These are phyloP conservation scores for Tuber melanosporum DNA, from an alignment of 495 filamentous ascomycete genomes.

Conservation along the genomic window DNA sequence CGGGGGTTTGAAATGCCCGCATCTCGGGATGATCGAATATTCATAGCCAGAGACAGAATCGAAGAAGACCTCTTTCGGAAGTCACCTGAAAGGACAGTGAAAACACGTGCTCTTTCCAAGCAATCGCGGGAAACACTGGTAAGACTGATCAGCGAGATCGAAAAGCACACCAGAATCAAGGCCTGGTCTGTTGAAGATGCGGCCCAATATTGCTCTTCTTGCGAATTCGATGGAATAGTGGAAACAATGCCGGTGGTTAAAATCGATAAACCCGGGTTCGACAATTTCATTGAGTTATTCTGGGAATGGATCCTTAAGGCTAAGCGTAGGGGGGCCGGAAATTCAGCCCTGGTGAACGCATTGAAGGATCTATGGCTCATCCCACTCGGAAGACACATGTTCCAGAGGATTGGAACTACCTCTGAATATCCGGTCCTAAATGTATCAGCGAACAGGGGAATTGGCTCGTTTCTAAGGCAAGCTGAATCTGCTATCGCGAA, in stretches of 20 bases:
- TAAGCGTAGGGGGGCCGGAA: neutral
- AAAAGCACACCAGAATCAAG: slow-evolving; percentile 14
- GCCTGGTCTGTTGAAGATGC: slow-evolving; percentile 29
- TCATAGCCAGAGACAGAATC: slow-evolving; percentile 8
- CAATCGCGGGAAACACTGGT: slow-evolving; percentile 4
- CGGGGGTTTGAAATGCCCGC: slow-evolving; percentile 9
- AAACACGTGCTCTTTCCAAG: neutral
- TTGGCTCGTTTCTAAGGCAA: slow-evolving; percentile 8
- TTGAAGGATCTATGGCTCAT: slow-evolving; percentile 41
- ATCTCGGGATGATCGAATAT: slow-evolving; percentile 12
- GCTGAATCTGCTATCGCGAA: slow-evolving; percentile 9
- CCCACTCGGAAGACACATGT: slow-evolving; percentile 31
- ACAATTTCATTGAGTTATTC: slow-evolving; percentile 22
- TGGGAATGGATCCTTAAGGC: slow-evolving; percentile 24
- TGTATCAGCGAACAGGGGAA: slow-evolving; percentile 13
- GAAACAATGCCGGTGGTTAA: neutral
- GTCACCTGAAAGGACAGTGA: slow-evolving; percentile 14
- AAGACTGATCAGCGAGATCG: slow-evolving; percentile 7
- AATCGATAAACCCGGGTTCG: slow-evolving; percentile 17
- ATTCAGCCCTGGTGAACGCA: neutral
- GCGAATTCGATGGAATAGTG: slow-evolving; percentile 12
- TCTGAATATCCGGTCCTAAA: slow-evolving; percentile 17
- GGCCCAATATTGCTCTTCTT: slow-evolving; percentile 20
- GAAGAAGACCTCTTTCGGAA: slow-evolving; percentile 25
- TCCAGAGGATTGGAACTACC: slow-evolving; percentile 34